Conservation (phyloP, 2,329 filamentous ascomycete genomes). For the Alternaria infectoria region DNA sequence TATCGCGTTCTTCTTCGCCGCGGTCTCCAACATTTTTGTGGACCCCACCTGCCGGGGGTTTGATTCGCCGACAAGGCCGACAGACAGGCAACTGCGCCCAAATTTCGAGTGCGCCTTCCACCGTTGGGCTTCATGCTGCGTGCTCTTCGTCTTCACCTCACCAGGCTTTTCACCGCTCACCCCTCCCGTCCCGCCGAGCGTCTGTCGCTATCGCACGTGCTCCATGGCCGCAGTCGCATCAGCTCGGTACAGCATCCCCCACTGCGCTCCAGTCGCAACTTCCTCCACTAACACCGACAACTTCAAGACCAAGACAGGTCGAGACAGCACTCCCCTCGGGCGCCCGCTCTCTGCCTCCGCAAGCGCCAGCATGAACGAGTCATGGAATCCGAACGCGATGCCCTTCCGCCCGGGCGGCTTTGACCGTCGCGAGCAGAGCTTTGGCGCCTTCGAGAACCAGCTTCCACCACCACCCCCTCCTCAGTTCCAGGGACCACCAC, state of each 20-base stretch:
- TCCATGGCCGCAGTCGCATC: constrained; percentile 32
- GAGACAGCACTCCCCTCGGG: constrained; percentile 21
- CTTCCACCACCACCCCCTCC: constrained; percentile 10
- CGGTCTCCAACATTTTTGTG: constrained; percentile 20
- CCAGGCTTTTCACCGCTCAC: constrained; percentile 7
- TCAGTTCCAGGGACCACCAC: constrained; percentile 6
- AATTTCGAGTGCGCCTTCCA: background rate
- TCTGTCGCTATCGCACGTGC: constrained; percentile 22
- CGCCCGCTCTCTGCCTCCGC: constrained; percentile 8
- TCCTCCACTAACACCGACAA: constrained; percentile 33
- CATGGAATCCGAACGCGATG: constrained; percentile 26
- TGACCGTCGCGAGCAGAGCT: constrained; percentile 14
- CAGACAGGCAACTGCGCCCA: constrained; percentile 16
- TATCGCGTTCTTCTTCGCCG: background rate
- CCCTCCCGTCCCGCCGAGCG: constrained; percentile 13
- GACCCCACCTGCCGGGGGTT: constrained; percentile 17
- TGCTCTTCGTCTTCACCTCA: constrained; percentile 11
- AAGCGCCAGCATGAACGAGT: constrained; percentile 28
- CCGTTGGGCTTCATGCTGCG: constrained; percentile 20
- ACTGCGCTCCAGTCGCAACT: constrained; percentile 29
- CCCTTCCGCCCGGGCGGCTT: constrained; percentile 25
- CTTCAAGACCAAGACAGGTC: constrained; percentile 28
- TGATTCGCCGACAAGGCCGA: constrained; percentile 18
- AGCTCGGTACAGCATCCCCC: constrained; percentile 34
- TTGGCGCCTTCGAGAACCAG: constrained; percentile 15